Conservation (phyloP, 2,329 filamentous ascomycete genomes). For the Fusarium duplospermum region DNA sequence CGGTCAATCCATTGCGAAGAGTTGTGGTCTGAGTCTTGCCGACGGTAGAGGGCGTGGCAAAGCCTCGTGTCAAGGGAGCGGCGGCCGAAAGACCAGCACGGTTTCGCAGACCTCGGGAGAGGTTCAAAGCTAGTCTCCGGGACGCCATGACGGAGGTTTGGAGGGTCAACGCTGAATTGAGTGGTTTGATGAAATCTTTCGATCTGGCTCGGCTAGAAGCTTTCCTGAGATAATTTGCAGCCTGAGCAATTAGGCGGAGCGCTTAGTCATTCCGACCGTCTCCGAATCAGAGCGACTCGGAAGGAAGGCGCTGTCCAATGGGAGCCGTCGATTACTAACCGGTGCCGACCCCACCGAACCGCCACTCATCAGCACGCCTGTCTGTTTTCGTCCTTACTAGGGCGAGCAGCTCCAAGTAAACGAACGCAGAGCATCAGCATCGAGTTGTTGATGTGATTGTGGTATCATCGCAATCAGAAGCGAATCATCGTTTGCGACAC, state of each 20-base stretch:
- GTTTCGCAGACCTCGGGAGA: slow-evolving; percentile 89
- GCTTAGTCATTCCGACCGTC: slow-evolving; percentile 57
- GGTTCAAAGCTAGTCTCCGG: slow-evolving; percentile 94
- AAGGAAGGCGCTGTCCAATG: slow-evolving; percentile 48
- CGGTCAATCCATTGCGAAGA: slow-evolving; percentile 96
- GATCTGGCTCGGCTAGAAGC: slow-evolving; percentile 58
- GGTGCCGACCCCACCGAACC: slow-evolving; percentile 11
- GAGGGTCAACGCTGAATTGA: slow-evolving; percentile 62
- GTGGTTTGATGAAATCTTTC: slow-evolving; percentile 68
- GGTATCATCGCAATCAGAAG: neutral
- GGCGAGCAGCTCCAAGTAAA: slow-evolving; percentile 13
- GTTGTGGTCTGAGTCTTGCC: slow-evolving; percentile 96
- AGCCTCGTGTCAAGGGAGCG: slow-evolving; percentile 82
- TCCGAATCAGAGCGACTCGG: slow-evolving; percentile 50
- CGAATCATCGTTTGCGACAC: neutral
- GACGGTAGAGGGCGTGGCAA: slow-evolving; percentile 85
- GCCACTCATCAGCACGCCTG: slow-evolving; percentile 30
- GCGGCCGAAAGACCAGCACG: slow-evolving; percentile 85
- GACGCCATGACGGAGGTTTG: slow-evolving; percentile 83
- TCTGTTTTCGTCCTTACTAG: slow-evolving; percentile 33
- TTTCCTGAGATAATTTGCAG: slow-evolving; percentile 58
- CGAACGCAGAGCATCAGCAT: slow-evolving; percentile 8
- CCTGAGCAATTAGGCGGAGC: slow-evolving; percentile 55
- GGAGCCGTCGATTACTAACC: slow-evolving; percentile 49
- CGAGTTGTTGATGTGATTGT: neutral